These are phyloP conservation scores for Acanthochlamys bracteata DNA, from an alignment of 106 monocot genomes.

Conservation along the genomic window DNA sequence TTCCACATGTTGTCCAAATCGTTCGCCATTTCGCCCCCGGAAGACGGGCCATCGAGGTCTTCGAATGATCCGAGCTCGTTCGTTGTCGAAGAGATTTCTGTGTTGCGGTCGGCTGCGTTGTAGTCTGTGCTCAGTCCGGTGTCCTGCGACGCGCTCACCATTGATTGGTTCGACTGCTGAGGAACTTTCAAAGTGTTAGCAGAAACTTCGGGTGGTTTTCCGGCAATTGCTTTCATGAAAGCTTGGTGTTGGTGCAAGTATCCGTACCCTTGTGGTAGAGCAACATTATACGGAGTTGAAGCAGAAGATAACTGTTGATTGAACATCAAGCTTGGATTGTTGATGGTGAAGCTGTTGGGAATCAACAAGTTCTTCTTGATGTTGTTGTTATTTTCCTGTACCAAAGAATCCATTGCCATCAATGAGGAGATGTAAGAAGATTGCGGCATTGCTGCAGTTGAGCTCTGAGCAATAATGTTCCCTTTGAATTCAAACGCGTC, in stretches of 20 bases:
- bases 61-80: slow-evolving; percentile 1
- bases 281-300: neutral
- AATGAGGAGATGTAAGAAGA: neutral
- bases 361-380: neutral
- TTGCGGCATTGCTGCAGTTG: neutral
- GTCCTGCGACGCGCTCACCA: slow-evolving; percentile 54
- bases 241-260: slow-evolving; percentile 18
- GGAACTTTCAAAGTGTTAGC: neutral
- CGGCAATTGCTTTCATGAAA: neutral
- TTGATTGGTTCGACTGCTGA: slow-evolving; percentile 28
- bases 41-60: slow-evolving; percentile 15
- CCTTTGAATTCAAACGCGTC: slow-evolving; percentile 18
- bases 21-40: neutral
- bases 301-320: slow-evolving; percentile 10
- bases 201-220: no score
- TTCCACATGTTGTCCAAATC: slow-evolving; percentile 50
- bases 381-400: neutral
- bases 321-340: neutral
- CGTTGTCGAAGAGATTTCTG: slow-evolving; percentile 56
- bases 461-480: neutral
- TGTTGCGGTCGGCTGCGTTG: slow-evolving; percentile 40
- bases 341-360: neutral
- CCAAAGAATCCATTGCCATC: neutral
- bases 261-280: neutral
- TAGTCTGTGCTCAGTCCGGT: slow-evolving; percentile 55